A percentile compares a stretch with the other conserved stretches of the same genome.
Conservation (phyloP, 1,284 basidiomycete species). For the Irpex lacteus region DNA sequence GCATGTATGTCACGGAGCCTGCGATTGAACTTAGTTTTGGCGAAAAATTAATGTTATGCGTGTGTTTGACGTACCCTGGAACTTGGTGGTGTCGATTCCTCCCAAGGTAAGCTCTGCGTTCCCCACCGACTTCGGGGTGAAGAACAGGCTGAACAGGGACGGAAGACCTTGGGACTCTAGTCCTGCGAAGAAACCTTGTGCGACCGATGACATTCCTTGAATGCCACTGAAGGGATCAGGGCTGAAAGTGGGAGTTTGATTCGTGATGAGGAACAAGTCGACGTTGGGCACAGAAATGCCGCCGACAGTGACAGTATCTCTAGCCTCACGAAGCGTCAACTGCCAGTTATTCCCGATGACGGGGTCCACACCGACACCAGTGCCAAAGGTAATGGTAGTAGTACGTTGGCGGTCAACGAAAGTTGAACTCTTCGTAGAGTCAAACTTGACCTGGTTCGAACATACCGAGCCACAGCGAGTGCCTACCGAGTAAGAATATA, state of each 20-base stretch:
- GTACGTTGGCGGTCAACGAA: slow-evolving; percentile 42
- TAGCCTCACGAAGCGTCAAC: slow-evolving; percentile 39
- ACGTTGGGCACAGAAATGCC: slow-evolving; percentile 37
- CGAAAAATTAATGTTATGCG: too few relatives aligned
- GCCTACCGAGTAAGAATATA: slow-evolving; percentile 25
- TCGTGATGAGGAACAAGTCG: slow-evolving; percentile 47
- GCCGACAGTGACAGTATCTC: slow-evolving; percentile 46
- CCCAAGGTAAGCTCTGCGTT: slow-evolving; percentile 54
- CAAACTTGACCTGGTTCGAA: slow-evolving; percentile 43
- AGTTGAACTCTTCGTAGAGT: slow-evolving; percentile 46
- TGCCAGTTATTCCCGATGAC: slow-evolving; percentile 45
- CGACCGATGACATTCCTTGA: slow-evolving; percentile 48
- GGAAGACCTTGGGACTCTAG: slow-evolving; percentile 47
- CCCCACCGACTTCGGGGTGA: slow-evolving; percentile 47
- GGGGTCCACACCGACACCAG: slow-evolving; percentile 56
- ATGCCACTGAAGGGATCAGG: slow-evolving; percentile 56
- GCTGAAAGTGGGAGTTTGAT: slow-evolving; percentile 47
- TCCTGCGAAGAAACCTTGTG: slow-evolving; percentile 47
- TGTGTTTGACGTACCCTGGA: slow-evolving; percentile 31
- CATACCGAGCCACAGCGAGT: slow-evolving; percentile 45
- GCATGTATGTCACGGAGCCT: neutral
- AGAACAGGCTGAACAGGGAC: slow-evolving; percentile 49
- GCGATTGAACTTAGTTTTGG: neutral
- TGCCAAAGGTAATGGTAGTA: slow-evolving; percentile 46
- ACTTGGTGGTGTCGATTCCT: slow-evolving; percentile 50